Evolutionary conservation across 2,329 filamentous ascomycete species (phyloP), one percentile per base, ranked within the genome.

Genomic region (Penicillium carneum): DNA sequence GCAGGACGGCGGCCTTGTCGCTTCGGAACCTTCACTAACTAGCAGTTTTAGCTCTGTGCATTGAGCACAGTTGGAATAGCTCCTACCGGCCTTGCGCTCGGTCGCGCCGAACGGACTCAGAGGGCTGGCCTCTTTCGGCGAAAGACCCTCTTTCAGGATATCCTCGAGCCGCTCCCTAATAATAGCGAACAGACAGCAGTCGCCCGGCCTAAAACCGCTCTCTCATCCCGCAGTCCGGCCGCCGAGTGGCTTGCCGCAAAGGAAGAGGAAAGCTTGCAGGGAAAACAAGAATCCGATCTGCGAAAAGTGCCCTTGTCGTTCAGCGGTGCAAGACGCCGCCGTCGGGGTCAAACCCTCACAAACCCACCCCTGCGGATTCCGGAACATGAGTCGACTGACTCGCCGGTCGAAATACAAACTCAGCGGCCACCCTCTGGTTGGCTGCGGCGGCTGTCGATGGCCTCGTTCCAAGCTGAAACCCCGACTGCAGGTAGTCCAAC

Each of bases 61-160:
- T 79, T 86, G 74, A 85, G 85, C 80, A 87, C 85, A 70, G 80
- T 87, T 77, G 85, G 84, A 74, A 82, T 87, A 67, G 86, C 86
- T 67, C 82, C 84, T 59, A 80, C 86, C 60, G 86, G 87, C 63
- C 80, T 86, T 66, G 84, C 84, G 58, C 80, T 87, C 70, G 85
- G 83, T 71, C 83, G 82, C 68, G 80, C 81, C 59, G 79, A 83
- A 69, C 75, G 73, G 62, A 66, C 76, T 62, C 69, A 75, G 61
- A 75, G 76, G 63, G 54, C 69, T 58, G 65, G 68, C 26, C 59
- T 66, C 46, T 69, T 68, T 53, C 70, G 68, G 52, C 73, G 71
- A 53, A 74, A 71, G 51, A 69, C 69, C 11, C 49, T 69, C 48
- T 59, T 65, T 56, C 61, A 70, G 58, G 68, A 67, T 52, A 67